Conservation (phyloP, 345 rosid species). For the Citropsis articulata region DNA sequence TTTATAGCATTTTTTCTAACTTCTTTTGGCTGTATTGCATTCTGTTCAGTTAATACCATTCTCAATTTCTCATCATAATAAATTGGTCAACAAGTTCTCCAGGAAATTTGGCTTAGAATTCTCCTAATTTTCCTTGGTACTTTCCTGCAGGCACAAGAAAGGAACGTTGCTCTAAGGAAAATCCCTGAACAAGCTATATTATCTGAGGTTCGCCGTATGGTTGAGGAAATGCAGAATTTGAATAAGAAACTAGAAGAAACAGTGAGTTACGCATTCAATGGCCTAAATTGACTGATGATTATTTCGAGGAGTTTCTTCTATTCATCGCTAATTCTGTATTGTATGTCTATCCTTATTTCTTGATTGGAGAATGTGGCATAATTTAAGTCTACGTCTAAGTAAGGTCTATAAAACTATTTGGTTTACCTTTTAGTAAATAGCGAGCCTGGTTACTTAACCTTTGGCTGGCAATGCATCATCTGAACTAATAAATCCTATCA, state of each 20-base stretch:
- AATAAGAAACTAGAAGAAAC: slow-evolving; percentile 85
- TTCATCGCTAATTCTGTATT: not conserved
- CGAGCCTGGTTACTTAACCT: not conserved
- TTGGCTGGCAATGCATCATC: not conserved
- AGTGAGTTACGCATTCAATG: slow-evolving; percentile 36
- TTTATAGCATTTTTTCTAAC: not conserved
- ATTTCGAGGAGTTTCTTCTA: not conserved
- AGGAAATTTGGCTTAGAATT: not conserved
- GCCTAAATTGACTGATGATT: not conserved
- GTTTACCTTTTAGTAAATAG: not conserved
- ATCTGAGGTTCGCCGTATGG: slow-evolving; percentile 83
- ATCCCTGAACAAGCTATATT: slow-evolving; percentile 78
- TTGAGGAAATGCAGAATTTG: slow-evolving; percentile 80
- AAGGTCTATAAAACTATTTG: not conserved
- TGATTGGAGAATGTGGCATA: not conserved
- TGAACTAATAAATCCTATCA: not conserved
- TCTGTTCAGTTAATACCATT: not conserved
- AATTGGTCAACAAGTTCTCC: not conserved
- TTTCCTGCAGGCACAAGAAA: slow-evolving; percentile 59
- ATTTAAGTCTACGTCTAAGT: not conserved
- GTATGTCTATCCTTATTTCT: not conserved
- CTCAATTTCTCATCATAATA: not conserved
- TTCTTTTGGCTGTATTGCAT: not conserved
- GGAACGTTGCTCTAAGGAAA: slow-evolving; percentile 62
- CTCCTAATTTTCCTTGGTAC: not conserved